phyloP scores from a whole-genome alignment of 2,329 filamentous ascomycete species.

The Epichloe bromicola region DNA sequence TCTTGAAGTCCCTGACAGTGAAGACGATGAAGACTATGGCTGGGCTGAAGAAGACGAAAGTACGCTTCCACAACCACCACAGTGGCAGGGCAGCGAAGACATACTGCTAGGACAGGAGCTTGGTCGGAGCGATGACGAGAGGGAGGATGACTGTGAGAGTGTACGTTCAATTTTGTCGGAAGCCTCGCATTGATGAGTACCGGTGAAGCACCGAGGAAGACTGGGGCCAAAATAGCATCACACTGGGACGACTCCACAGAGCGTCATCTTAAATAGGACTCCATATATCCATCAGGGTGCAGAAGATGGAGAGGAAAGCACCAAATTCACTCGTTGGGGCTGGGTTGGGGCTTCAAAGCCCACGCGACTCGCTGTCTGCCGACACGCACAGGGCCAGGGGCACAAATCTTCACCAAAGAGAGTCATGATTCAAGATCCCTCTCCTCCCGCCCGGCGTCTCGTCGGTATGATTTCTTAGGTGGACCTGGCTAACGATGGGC shows the following conservation, averaged over 20 bases:
- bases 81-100: constrained; percentile 57
- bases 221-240: constrained; percentile 8
- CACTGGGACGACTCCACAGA: constrained; percentile 3
- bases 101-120: constrained; percentile 38
- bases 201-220: constrained; percentile 18
- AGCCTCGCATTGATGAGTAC: constrained; percentile 4
- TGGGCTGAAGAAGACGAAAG: constrained; percentile 57
- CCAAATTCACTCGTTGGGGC: background rate
- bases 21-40: constrained; percentile 58
- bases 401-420: background rate
- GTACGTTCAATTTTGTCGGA: constrained; percentile 6
- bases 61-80: constrained; percentile 45
- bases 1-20: constrained; percentile 47
- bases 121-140: constrained; percentile 25
- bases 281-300: background rate
- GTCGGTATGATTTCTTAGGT: constrained; percentile 10
- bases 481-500: constrained; percentile 7
- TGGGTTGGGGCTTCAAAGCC: background rate
- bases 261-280: constrained; percentile 1
- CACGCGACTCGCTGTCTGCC: background rate
- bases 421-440: constrained; percentile 3
- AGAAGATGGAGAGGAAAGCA: background rate
- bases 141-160: constrained; percentile 7
- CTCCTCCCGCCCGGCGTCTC: constrained; percentile 11
- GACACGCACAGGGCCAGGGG: background rate